Evolutionary conservation across 2,329 filamentous ascomycete genomes (phyloP).

Genomic region (Calcarisporium arbuscula): DNA sequence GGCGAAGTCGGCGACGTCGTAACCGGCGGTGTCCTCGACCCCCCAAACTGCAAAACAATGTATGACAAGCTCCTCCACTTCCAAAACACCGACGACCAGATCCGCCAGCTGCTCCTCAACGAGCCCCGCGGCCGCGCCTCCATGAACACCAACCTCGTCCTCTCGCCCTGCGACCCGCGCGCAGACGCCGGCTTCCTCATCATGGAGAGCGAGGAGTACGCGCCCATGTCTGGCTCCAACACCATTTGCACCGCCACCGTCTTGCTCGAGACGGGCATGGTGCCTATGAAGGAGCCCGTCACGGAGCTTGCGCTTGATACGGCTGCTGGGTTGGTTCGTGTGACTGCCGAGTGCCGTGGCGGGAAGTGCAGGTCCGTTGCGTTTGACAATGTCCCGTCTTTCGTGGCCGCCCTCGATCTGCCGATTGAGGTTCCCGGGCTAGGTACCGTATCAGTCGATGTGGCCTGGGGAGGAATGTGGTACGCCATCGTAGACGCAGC

Average conservation of each 20-base stretch:
- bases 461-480: constrained; percentile 41
- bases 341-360: constrained; percentile 32
- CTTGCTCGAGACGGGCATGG: constrained; percentile 39
- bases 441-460: constrained; percentile 31
- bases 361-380: constrained; percentile 37
- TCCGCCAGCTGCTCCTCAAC: constrained; percentile 36
- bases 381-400: constrained; percentile 39
- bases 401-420: constrained; percentile 32
- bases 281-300: constrained; percentile 36
- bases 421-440: constrained; percentile 33
- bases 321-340: constrained; percentile 34
- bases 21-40: constrained; percentile 38
- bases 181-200: constrained; percentile 41
- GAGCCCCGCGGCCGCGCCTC: constrained; percentile 38
- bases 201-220: constrained; percentile 39
- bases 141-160: constrained; percentile 32
- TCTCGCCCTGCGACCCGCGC: constrained; percentile 34
- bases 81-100: constrained; percentile 28
- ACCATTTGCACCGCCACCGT: constrained; percentile 37
- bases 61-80: constrained; percentile 40
- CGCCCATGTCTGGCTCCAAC: constrained; percentile 34
- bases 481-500: constrained; percentile 35
- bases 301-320: constrained; percentile 36
- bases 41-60: constrained; percentile 37
- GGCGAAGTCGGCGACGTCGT: constrained; percentile 44